phyloP scores from a whole-genome alignment of 2,329 filamentous ascomycete species.

The Aspergillus hortae region DNA sequence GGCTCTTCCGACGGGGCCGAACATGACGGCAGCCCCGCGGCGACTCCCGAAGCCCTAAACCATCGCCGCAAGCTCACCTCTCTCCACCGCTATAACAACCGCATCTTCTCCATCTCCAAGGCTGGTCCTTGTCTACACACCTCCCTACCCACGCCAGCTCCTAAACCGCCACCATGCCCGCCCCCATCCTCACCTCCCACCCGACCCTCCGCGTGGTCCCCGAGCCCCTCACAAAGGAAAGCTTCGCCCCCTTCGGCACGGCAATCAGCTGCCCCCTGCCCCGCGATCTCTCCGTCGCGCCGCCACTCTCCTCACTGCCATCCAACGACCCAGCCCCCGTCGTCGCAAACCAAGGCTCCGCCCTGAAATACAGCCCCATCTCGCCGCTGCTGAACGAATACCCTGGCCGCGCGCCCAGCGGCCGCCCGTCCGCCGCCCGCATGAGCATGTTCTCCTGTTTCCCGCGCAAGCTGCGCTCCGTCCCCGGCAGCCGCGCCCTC shows the following conservation, averaged over 20 bases:
- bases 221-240: conserved; percentile 61
- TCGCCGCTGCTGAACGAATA: conserved; percentile 73
- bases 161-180: conserved; percentile 22
- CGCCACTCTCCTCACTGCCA: conserved; percentile 45
- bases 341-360: conserved; percentile 79
- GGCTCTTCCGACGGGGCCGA: conserved; percentile 7
- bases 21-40: conserved; percentile 1
- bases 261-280: conserved; percentile 71
- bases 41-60: conserved; percentile 7
- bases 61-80: neutral
- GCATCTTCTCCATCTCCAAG: conserved; percentile 1
- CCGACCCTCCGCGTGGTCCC: conserved; percentile 51
- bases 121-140: conserved; percentile 3
- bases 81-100: neutral
- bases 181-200: conserved; percentile 30
- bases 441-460: conserved; percentile 91
- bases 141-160: neutral
- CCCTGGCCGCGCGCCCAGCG: conserved; percentile 46
- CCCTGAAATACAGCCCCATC: conserved; percentile 80
- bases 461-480: conserved; percentile 54
- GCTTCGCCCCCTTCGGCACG: conserved; percentile 77
- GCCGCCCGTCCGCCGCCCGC: conserved; percentile 52
- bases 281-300: conserved; percentile 46
- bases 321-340: conserved; percentile 50
- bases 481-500: conserved; percentile 7